phyloP scores from a whole-genome alignment of 1,284 basidiomycete genomes.

The Tilletia caries region DNA sequence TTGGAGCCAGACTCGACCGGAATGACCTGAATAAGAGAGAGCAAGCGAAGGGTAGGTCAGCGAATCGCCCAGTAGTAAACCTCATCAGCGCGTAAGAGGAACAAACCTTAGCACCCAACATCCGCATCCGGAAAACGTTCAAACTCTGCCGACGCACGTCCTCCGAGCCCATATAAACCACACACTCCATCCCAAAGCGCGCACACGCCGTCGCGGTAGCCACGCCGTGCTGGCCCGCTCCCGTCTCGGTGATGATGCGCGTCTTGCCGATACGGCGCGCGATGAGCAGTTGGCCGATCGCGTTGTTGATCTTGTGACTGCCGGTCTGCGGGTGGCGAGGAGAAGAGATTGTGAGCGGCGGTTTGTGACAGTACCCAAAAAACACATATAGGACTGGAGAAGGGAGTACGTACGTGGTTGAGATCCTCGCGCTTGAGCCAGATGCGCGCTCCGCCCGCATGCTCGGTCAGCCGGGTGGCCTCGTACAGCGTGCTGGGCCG shows the following conservation, averaged over 20 bases:
- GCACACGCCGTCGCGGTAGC: constrained; percentile 98
- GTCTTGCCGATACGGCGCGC: constrained; percentile 90
- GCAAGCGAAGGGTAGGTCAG: constrained; percentile 15
- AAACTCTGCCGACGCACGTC: constrained; percentile 91
- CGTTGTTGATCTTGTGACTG: constrained; percentile 54
- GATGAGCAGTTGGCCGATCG: constrained; percentile 67
- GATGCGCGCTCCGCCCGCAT: constrained; percentile 82
- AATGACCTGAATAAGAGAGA: constrained; percentile 60
- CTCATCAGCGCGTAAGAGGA: background rate
- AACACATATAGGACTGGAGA: background rate
- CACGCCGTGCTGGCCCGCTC: constrained; percentile 97
- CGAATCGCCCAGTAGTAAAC: too few species aligned
- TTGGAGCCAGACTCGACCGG: constrained; percentile 90
- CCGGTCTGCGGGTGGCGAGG: constrained; percentile 28
- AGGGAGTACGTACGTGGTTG: constrained; percentile 46
- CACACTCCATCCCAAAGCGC: constrained; percentile 89
- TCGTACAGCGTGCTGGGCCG: constrained; percentile 70
- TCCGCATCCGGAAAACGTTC: constrained; percentile 96
- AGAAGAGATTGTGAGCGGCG: background rate
- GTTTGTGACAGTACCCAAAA: background rate
- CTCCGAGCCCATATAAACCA: constrained; percentile 98
- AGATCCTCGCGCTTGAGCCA: constrained; percentile 98
- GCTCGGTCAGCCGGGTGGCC: constrained; percentile 70
- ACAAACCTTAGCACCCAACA: constrained; percentile 77
- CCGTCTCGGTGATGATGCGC: constrained; percentile 96